Base-by-base conservation (phyloP, 768 basidiomycete genomes). In the Collybiopsis luxurians region DNA sequence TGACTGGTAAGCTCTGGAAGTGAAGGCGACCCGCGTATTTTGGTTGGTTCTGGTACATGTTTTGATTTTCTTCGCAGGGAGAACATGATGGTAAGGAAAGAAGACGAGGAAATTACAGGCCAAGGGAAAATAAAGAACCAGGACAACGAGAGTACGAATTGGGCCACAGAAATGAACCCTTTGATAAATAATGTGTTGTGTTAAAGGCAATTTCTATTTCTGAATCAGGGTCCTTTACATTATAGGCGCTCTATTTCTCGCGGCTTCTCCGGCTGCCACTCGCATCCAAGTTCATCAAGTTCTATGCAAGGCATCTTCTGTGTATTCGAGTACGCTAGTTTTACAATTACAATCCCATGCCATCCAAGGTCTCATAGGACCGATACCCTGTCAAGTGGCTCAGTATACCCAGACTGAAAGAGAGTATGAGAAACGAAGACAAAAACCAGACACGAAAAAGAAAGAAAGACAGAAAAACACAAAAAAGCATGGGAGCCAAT, bases 1-100 rank as follows among this genome's bases (percentile, higher is more conserved):
- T 85, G 86, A 43, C 86, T 79, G 52, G 75, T 79, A 62, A 93
- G 80, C 66, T 90, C 84, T 56, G 92, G 92, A 36, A 93, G 80
- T 49, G 90, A 92, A 7, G 90, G 87, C 39, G 89, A 90, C n/a
- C 84, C 78, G 64, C 84, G 86, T 52, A 92, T 77, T 59, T 73
- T 72, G 34, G 77, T 72, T 40, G 77, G 71, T 63, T 79, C 74
- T 63, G 69, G 71, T 72, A 79, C 76, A 75, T 77, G 84, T 64
- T 70, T 72, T 57, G 81, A 76, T 70, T 85, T 89, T 64, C 88
- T 84, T 59, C 89, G 85, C 65, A 88, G 86, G 52, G 84, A 85
- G 70, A 90, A 90, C 88, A 91, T 91, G 63, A 69, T 60, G 54
- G 56, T 57, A 39, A 59, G 24, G 34, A 49, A 42, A 38, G 53